phyloP scores from a whole-genome alignment of 495 filamentous ascomycete species.

The Aspergillus hancockii region DNA sequence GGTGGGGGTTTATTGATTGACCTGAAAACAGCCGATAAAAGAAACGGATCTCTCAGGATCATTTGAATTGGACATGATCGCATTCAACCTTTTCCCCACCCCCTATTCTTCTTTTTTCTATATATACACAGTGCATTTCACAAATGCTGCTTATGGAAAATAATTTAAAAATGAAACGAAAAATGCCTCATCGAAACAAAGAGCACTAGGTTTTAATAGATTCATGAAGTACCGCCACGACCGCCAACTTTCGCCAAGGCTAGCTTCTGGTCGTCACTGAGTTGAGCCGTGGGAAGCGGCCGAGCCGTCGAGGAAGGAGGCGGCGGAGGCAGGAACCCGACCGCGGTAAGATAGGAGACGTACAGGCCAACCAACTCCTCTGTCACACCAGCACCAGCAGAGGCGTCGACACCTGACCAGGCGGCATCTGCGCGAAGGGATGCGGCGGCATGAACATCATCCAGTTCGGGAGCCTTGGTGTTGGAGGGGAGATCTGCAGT shows the following conservation, averaged over 20 bases:
- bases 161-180: slow-evolving; percentile 1
- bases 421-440: slow-evolving; percentile 62
- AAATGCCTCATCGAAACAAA: background rate
- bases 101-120: background rate
- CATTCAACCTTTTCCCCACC: background rate
- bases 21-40: background rate
- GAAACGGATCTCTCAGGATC: background rate
- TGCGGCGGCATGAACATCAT: slow-evolving; percentile 68
- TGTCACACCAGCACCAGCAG: slow-evolving; percentile 63
- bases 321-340: slow-evolving; percentile 69
- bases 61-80: background rate
- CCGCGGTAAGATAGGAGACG: slow-evolving; percentile 66
- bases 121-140: background rate
- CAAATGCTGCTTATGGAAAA: background rate
- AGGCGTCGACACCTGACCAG: slow-evolving; percentile 65
- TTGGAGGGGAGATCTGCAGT: slow-evolving; percentile 74
- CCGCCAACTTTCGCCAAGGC: slow-evolving; percentile 51
- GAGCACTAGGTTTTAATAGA: slow-evolving; percentile 1
- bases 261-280: slow-evolving; percentile 53
- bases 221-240: slow-evolving; percentile 42
- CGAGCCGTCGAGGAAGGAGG: slow-evolving; percentile 41
- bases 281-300: slow-evolving; percentile 45
- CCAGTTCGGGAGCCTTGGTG: slow-evolving; percentile 78
- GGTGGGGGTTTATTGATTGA: background rate
- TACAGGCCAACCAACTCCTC: slow-evolving; percentile 72